Percentiles rank a stretch among this genome's conserved stretches.
Evolutionary conservation across 352 stramenopile species (phyloP).

Genomic region (Phytophthora brassicae): DNA sequence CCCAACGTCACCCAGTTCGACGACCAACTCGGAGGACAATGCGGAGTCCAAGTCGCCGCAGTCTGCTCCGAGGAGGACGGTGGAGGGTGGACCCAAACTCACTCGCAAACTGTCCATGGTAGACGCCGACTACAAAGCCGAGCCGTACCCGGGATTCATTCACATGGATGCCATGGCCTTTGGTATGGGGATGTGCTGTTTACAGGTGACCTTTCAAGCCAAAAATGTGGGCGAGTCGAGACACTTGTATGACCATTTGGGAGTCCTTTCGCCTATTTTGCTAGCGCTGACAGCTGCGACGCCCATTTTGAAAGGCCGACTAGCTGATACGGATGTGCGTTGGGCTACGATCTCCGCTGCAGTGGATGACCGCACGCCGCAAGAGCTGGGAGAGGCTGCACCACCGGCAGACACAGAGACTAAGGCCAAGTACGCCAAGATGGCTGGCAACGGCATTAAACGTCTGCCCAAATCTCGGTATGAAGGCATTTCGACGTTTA

Average conservation of each 20-base stretch:
- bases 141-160: slow-evolving; percentile 90
- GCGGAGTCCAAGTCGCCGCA: slow-evolving; percentile 58
- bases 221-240: slow-evolving; percentile 98
- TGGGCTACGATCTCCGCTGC: slow-evolving; percentile 97
- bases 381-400: slow-evolving; percentile 62
- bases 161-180: slow-evolving; percentile 99
- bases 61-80: background rate
- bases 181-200: slow-evolving; percentile 99
- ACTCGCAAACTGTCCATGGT: slow-evolving; percentile 16
- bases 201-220: slow-evolving; percentile 98
- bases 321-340: slow-evolving; percentile 92
- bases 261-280: slow-evolving; percentile 98
- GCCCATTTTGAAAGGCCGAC: slow-evolving; percentile 95
- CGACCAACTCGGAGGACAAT: slow-evolving; percentile 55
- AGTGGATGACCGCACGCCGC: slow-evolving; percentile 94
- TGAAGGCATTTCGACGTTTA: slow-evolving; percentile 89
- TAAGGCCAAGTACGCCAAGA: slow-evolving; percentile 81
- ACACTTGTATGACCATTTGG: slow-evolving; percentile 99
- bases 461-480: slow-evolving; percentile 96
- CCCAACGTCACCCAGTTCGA: slow-evolving; percentile 40
- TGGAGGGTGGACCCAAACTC: slow-evolving; percentile 56
- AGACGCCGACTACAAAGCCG: slow-evolving; percentile 64
- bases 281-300: slow-evolving; percentile 98
- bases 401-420: slow-evolving; percentile 48
- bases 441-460: slow-evolving; percentile 92